Evolutionary conservation across 2,329 filamentous ascomycete species (phyloP).

Genomic region (Cercospora citrullina): DNA sequence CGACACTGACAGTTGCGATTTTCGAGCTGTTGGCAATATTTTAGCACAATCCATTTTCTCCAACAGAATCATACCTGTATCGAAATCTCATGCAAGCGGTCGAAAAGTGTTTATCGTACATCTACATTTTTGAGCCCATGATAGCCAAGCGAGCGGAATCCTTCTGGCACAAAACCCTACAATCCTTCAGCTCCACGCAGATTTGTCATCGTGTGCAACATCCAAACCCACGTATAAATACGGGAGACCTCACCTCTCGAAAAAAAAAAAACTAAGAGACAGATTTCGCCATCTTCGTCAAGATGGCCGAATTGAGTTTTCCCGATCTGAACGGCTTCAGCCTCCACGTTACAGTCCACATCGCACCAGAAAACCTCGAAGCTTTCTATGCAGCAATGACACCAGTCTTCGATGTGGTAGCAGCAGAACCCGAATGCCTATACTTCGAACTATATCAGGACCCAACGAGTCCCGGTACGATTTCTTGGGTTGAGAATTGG

Average conservation of each 20-base stretch:
- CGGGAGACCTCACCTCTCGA: background rate
- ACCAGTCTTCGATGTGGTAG: conserved; percentile 21
- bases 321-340: conserved; percentile 17
- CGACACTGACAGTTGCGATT: background rate
- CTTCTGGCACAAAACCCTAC: background rate
- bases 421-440: conserved; percentile 18
- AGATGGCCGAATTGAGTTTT: conserved; percentile 1
- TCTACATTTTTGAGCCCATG: background rate
- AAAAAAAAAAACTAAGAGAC: background rate
- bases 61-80: background rate
- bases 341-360: conserved; percentile 24
- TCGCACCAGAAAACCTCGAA: conserved; percentile 19
- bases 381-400: conserved; percentile 23
- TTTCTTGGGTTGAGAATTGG: conserved; percentile 30
- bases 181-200: background rate
- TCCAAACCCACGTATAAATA: background rate
- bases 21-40: background rate
- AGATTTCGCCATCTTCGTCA: background rate
- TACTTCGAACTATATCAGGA: conserved; percentile 25
- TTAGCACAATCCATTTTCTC: background rate
- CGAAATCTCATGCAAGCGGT: background rate
- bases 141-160: background rate
- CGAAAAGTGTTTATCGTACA: background rate
- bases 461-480: conserved; percentile 15
- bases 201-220: background rate